Evolutionary conservation across 805 yeast genomes (phyloP).

Genomic region (Clavispora vitiphila): DNA sequence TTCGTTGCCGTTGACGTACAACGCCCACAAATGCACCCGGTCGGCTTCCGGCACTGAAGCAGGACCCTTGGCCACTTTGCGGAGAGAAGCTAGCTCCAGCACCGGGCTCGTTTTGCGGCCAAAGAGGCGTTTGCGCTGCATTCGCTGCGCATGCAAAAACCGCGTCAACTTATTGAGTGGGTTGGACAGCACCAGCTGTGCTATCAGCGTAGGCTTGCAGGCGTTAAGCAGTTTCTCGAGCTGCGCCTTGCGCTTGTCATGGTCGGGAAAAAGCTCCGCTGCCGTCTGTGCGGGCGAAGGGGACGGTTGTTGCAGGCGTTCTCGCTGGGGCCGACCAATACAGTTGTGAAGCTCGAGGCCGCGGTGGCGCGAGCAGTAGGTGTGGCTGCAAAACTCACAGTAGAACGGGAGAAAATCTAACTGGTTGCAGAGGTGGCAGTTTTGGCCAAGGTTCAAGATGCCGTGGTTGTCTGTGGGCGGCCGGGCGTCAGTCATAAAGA

Average conservation of each 20-base stretch:
- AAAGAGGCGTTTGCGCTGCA: constrained; percentile 12
- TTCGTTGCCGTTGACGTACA: constrained; percentile 33
- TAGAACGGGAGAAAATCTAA: constrained; percentile 56
- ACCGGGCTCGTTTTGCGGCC: constrained; percentile 8
- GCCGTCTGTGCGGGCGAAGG: constrained; percentile 31
- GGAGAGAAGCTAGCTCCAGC: constrained; percentile 35
- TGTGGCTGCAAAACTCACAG: constrained; percentile 44
- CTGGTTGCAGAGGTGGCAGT: constrained; percentile 47
- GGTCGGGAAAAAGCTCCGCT: constrained; percentile 47
- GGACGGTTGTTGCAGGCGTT: constrained; percentile 11
- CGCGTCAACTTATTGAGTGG: constrained; percentile 15
- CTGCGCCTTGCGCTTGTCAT: constrained; percentile 35
- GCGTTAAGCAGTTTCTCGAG: constrained; percentile 24
- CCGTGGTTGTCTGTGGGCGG: constrained; percentile 24
- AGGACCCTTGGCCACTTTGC: constrained; percentile 50
- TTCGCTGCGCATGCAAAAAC: constrained; percentile 12
- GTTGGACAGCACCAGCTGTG: constrained; percentile 4
- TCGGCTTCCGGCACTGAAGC: constrained; percentile 36
- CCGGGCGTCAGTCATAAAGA: constrained; percentile 20
- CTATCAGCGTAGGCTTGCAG: constrained; percentile 22
- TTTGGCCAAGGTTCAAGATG: constrained; percentile 53
- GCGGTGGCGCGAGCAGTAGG: constrained; percentile 50
- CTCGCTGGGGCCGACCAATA: constrained; percentile 5
- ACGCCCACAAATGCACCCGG: constrained; percentile 46
- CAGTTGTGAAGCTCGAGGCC: constrained; percentile 30